phyloP scores from a whole-genome alignment of 768 basidiomycete species.

The Lactarius hengduanensis region DNA sequence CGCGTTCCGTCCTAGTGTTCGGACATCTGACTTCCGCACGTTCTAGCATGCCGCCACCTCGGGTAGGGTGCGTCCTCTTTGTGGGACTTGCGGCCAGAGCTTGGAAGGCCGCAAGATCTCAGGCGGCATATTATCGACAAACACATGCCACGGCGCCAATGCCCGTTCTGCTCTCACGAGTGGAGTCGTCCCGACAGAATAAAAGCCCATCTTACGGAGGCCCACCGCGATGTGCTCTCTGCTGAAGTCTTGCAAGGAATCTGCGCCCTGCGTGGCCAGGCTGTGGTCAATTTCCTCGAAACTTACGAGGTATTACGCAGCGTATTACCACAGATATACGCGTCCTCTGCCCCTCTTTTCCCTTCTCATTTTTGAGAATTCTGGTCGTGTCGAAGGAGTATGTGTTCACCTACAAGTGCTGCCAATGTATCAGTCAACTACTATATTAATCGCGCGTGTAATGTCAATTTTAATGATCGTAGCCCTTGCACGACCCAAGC shows the following conservation, averaged over 20 bases:
- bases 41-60: not conserved
- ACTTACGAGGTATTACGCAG: not conserved
- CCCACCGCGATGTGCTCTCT: not conserved
- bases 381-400: not conserved
- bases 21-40: not conserved
- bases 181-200: not conserved
- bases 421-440: too few relatives aligned
- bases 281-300: not conserved
- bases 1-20: not conserved
- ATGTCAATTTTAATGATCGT: too few relatives aligned
- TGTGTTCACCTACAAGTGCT: not conserved
- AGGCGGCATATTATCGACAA: not conserved
- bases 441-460: too few relatives aligned
- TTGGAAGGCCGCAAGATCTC: not conserved
- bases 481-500: too few relatives aligned
- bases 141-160: not conserved
- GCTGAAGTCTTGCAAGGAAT: not conserved
- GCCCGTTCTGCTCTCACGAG: not conserved
- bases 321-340: not conserved
- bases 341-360: not conserved
- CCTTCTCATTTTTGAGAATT: not conserved
- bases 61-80: not conserved
- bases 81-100: not conserved
- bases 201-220: not conserved
- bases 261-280: not conserved